Conservation (phyloP, 371 early-diverging fungal species). For the Basidiobolus heterosporus region DNA sequence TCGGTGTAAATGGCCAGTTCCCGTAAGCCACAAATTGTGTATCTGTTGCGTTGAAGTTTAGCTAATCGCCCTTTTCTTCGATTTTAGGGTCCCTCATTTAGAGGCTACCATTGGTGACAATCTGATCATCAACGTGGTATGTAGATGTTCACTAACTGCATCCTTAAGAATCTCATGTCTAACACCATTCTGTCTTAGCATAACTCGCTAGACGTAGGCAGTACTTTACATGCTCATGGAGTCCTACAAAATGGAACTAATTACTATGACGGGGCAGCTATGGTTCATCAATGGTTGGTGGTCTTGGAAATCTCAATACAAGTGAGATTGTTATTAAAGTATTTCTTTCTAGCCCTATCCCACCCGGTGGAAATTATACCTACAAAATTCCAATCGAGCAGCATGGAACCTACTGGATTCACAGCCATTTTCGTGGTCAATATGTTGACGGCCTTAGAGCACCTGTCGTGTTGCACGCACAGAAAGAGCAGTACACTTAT, state of each 20-base stretch:
- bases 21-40: too few relatives aligned
- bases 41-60: too few relatives aligned
- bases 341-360: too few relatives aligned
- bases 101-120: neutral
- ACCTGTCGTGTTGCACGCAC: constrained; percentile 49
- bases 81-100: neutral
- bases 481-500: constrained; percentile 40
- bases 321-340: too few relatives aligned
- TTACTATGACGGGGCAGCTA: constrained; percentile 18
- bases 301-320: too few relatives aligned
- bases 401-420: constrained; percentile 48
- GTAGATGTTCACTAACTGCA: too few relatives aligned
- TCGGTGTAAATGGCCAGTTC: constrained; percentile 54
- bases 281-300: too few relatives aligned
- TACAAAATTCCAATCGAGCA: constrained; percentile 43
- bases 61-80: neutral
- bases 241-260: constrained; percentile 36
- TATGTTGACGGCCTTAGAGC: constrained; percentile 69
- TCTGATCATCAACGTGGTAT: neutral
- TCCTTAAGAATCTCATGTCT: too few relatives aligned
- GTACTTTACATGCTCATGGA: constrained; percentile 52
- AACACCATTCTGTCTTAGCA: constrained; percentile 5
- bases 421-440: constrained; percentile 45
- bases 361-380: constrained; percentile 20
- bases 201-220: constrained; percentile 39